Evolutionary conservation across 2,329 filamentous ascomycete species (phyloP), one percentile per base, ranked within the genome.

Genomic region (Ramularia collo-cygni): DNA sequence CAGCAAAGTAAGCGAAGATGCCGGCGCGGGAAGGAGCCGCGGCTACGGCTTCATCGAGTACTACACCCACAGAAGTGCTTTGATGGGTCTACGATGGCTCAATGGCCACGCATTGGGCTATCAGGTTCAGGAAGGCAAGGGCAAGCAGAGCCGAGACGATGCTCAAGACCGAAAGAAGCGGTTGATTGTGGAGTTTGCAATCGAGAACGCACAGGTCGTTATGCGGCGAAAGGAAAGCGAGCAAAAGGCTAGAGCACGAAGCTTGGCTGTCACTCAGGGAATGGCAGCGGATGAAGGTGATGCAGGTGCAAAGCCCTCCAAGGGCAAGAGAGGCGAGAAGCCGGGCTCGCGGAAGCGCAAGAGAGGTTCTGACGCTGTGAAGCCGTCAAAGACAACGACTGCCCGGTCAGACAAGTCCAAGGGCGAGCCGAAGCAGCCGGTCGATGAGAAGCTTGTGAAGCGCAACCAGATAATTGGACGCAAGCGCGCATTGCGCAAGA

Each of bases 41-140:
- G 92, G 92, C 4, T 98, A 98, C 61, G 92, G 93, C 9, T 98
- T 98, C 69, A 84, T 98, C 52, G 92, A 98, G 67, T 98, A 95
- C 65, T 84, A 81, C 50, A 92, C 85, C 19, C 92, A 98, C 59
- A 83, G 92, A 35, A 90, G 83, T 72, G 92, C 92, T 10, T 73
- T 98, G 28, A 96, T 96, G 86, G 92, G 87, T 16, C 70, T 98
- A 47, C 76, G 92, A 33, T 96, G 87, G 80, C 73, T 98, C 42
- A 98, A 98, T 61, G 89, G 90, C 1, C 81, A 81, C 50, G 68
- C 71, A 7, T 65, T 81, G 28, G 73, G 66, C 33, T 73, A 73
- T 55, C 56, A 66, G 40, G 64, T 71, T 28, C 76, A 74, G 48
- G 57, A 56, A 42, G 60, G 59, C 14, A 69, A 65, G 50, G 58